Percentiles rank a stretch among this genome's conserved stretches.
Conservation (phyloP, 768 basidiomycete species). For the Cantharellus anzutake region DNA sequence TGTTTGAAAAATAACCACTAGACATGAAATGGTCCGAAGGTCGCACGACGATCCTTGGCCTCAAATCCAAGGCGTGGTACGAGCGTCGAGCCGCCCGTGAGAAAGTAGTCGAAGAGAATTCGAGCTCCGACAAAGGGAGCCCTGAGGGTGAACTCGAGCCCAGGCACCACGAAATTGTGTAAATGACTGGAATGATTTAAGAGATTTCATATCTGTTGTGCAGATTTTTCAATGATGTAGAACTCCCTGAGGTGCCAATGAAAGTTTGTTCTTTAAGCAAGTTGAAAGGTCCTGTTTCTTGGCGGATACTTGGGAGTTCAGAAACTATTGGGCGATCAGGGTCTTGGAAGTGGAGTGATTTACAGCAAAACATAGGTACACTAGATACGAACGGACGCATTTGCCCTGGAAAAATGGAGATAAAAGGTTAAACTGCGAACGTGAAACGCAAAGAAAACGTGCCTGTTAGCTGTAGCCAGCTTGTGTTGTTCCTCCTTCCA, state of each 20-base stretch:
- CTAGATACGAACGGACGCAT: background rate
- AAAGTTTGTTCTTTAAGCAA: no score
- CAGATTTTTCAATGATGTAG: no score
- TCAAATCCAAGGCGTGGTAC: slow-evolving; percentile 10
- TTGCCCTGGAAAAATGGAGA: background rate
- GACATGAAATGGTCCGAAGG: slow-evolving; percentile 22
- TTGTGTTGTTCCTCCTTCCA: slow-evolving; percentile 46
- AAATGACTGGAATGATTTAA: no score
- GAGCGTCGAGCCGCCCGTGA: background rate
- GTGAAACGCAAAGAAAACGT: slow-evolving; percentile 12
- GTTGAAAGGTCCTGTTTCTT: no score
- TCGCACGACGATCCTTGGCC: slow-evolving; percentile 16
- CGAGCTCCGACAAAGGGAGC: background rate
- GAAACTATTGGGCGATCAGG: no score
- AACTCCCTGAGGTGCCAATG: no score
- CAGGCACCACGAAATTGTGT: no score
- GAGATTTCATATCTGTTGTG: no score
- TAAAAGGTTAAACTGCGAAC: background rate
- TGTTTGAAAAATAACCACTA: slow-evolving; percentile 5
- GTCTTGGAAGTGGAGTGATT: no score
- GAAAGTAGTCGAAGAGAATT: background rate
- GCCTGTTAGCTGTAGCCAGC: slow-evolving; percentile 64
- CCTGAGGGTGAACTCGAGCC: no score
- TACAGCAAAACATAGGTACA: background rate
- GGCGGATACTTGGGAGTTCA: no score